Conservation (phyloP, 1,284 basidiomycete species). For the Trichosporon ovoides region DNA sequence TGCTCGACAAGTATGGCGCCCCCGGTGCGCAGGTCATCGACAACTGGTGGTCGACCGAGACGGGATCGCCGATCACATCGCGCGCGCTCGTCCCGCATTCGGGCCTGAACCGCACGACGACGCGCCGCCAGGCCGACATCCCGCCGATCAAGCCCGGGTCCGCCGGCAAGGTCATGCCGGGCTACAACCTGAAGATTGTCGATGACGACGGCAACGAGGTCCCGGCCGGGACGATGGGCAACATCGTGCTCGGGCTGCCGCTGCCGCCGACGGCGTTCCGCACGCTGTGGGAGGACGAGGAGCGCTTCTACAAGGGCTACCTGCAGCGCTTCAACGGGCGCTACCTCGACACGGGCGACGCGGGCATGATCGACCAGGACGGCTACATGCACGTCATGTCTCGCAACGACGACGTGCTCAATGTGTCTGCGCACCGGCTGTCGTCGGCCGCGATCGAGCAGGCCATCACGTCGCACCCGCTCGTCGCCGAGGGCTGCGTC, state of each 20-base stretch:
- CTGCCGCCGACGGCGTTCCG: constrained; percentile 76
- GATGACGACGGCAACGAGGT: constrained; percentile 22
- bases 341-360: constrained; percentile 80
- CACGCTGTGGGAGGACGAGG: constrained; percentile 65
- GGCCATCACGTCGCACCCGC: constrained; percentile 80
- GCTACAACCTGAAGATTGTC: constrained; percentile 22
- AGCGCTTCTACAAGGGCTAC: constrained; percentile 82
- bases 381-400: constrained; percentile 97
- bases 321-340: constrained; percentile 56
- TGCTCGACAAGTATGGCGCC: constrained; percentile 18
- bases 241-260: constrained; percentile 64
- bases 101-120: constrained; percentile 51
- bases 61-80: constrained; percentile 58
- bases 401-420: constrained; percentile 65
- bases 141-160: constrained; percentile 19
- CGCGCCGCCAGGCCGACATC: constrained; percentile 8
- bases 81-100: constrained; percentile 59
- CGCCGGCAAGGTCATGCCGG: constrained; percentile 23
- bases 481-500: constrained; percentile 78
- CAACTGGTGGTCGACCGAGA: constrained; percentile 93
- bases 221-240: constrained; percentile 17
- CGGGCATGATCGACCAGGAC: constrained; percentile 82
- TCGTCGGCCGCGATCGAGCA: constrained; percentile 94
- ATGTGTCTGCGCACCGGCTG: constrained; percentile 84
- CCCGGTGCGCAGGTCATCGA: constrained; percentile 63